These are phyloP conservation scores for Thermothelomyces thermophilus DNA, from an alignment of 2,329 filamentous ascomycete genomes.

Conservation along the genomic window DNA sequence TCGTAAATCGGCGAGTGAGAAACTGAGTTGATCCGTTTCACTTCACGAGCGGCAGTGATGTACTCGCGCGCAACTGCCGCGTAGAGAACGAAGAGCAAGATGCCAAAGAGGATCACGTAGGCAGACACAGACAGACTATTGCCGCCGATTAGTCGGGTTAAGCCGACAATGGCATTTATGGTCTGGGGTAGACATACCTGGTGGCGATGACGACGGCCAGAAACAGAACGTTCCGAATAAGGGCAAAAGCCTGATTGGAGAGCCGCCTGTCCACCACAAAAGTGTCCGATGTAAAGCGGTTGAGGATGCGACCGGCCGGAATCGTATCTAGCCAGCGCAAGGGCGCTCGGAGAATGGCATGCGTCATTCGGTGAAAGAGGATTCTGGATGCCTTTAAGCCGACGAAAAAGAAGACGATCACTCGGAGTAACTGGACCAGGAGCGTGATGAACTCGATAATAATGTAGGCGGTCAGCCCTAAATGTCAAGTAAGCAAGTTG, in stretches of 20 bases:
- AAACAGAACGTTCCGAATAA: slow-evolving; percentile 28
- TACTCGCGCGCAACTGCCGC: slow-evolving; percentile 31
- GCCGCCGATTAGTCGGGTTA: neutral
- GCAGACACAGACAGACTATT: slow-evolving; percentile 30
- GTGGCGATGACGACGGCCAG: slow-evolving; percentile 33
- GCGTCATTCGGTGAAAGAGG: slow-evolving; percentile 31
- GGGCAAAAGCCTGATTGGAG: slow-evolving; percentile 26
- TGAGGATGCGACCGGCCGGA: slow-evolving; percentile 37
- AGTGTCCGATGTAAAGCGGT: slow-evolving; percentile 37
- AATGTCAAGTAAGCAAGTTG: slow-evolving; percentile 8
- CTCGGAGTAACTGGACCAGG: slow-evolving; percentile 21
- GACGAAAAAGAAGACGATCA: slow-evolving; percentile 27
- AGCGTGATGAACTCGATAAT: slow-evolving; percentile 27
- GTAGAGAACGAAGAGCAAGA: slow-evolving; percentile 31
- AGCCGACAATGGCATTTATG: neutral
- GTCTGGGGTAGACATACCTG: slow-evolving; percentile 23
- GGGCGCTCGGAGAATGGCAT: slow-evolving; percentile 35
- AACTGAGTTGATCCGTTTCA: slow-evolving; percentile 37
- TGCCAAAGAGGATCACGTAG: slow-evolving; percentile 32
- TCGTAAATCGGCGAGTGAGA: slow-evolving; percentile 38
- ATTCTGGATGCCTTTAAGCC: slow-evolving; percentile 28
- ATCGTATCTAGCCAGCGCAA: slow-evolving; percentile 36
- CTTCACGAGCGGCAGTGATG: slow-evolving; percentile 33
- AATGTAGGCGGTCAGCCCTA: slow-evolving; percentile 28
- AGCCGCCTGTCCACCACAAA: slow-evolving; percentile 34